Conservation (phyloP, 495 filamentous ascomycete species). For the Hypoxylon fragiforme region DNA sequence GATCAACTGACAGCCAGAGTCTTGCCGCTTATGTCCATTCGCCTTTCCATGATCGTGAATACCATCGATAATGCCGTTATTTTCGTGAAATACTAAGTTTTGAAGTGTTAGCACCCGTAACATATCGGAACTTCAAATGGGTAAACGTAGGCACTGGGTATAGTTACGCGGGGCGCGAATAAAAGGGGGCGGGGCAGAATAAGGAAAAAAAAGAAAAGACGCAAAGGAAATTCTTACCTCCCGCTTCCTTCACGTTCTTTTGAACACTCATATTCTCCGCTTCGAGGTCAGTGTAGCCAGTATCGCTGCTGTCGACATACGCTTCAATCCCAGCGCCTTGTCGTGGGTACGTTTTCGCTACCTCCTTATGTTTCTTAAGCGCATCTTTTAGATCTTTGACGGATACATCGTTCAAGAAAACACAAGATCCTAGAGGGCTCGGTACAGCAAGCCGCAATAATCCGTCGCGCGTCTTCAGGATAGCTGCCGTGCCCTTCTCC, state of each 20-base stretch:
- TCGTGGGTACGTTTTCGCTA: constrained; percentile 57
- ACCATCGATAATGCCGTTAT: background rate
- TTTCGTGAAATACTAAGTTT: background rate
- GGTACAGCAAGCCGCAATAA: constrained; percentile 62
- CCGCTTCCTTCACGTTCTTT: constrained; percentile 8
- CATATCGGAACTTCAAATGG: no score
- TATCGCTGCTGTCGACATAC: constrained; percentile 64
- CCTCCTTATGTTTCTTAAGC: constrained; percentile 56
- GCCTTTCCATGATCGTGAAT: background rate
- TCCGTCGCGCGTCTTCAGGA: constrained; percentile 66
- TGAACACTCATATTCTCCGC: constrained; percentile 19
- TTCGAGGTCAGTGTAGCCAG: constrained; percentile 43
- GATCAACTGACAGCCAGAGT: background rate
- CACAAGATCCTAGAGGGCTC: constrained; percentile 56
- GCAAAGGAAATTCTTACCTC: constrained; percentile 10
- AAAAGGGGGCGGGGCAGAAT: no score
- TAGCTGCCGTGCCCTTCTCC: constrained; percentile 62
- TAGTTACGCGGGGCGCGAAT: no score
- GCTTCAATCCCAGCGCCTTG: constrained; percentile 62
- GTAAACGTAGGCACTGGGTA: no score
- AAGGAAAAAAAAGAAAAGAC: background rate
- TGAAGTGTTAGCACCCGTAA: no score
- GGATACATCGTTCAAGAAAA: constrained; percentile 61
- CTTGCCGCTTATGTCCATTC: constrained; percentile 16
- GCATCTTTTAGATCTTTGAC: constrained; percentile 54